Conservation (phyloP, 495 filamentous ascomycete genomes). For the Lasiosphaeria hispida region DNA sequence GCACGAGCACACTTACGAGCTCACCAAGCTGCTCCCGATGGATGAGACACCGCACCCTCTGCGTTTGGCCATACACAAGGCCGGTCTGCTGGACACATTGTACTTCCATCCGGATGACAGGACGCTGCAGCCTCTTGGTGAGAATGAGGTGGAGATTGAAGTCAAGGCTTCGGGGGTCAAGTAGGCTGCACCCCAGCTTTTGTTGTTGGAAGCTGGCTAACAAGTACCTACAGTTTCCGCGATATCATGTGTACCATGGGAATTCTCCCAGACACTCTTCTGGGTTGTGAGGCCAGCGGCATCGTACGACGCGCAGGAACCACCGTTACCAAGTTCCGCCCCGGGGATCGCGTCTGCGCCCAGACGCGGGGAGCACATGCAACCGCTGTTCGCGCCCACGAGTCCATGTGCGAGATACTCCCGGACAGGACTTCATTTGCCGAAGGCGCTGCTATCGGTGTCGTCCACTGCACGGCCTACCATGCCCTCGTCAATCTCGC, state of each 20-base stretch:
- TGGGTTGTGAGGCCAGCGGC: conserved; percentile 40
- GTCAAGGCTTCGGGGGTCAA: conserved; percentile 16
- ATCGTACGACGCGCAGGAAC: conserved; percentile 52
- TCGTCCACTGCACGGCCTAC: conserved; percentile 51
- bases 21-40: too few species aligned
- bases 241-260: conserved; percentile 50
- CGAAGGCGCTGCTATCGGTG: conserved; percentile 14
- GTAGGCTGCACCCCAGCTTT: too few species aligned
- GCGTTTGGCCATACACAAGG: conserved; percentile 1
- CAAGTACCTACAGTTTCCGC: conserved; percentile 28
- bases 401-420: too few species aligned
- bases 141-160: conserved; percentile 31
- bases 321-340: neutral
- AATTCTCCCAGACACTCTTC: conserved; percentile 18
- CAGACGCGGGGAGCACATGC: conserved; percentile 17
- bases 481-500: conserved; percentile 43
- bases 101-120: neutral
- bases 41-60: conserved; percentile 3
- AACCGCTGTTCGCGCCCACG: too few species aligned
- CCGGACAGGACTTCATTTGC: conserved; percentile 22
- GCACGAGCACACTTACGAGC: too few species aligned
- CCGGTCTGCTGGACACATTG: conserved; percentile 2
- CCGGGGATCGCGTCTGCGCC: conserved; percentile 43
- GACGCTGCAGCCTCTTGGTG: conserved; percentile 21
- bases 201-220: conserved; percentile 2